Evolutionary conservation across 345 rosid species (phyloP), one percentile per base, ranked within the genome.

Genomic region (Arabis alpina): DNA sequence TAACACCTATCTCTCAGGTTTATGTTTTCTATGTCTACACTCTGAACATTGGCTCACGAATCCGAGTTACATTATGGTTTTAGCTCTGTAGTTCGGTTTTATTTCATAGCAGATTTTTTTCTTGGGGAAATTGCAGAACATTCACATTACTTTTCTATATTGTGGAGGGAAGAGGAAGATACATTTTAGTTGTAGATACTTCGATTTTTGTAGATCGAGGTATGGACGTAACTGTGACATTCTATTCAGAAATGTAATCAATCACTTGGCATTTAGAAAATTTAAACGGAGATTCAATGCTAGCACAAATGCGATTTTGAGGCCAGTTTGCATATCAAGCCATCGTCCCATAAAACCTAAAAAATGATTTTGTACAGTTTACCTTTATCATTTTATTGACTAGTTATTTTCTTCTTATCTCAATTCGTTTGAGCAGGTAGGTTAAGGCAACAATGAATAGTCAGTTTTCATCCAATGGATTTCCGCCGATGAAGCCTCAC

Each of bases 381-480:
- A 48, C 36, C 34, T 50, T 50, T 44, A 36, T 45, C 16, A 39
- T 45, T 32, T 48, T 65, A 53, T 30, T 41, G 42, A 50, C 25
- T 41, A 28, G 53, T 13, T 11, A 24, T 23, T n/a, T n/a, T 16
- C 30, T 2, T 30, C 13, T 59, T 37, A 28, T 27, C 42, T 64
- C 27, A 23, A 24, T 53, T 54, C n/a, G 48, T 43, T 45, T 69
- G 25, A 32, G 43, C 48, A 70, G 76, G 50, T 50, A 70, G 79
- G 56, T 54, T 69, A 50, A 74, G 75, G 63, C 44, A 59, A 52
- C 62, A 43, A 87, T 83, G 93, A 86, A 76, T 80, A 48, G 60
- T 70, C 96, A 86, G 82, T 88, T 77, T 76, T 71, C 82, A 68
- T 77, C 84, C 56, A 89, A 90, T 77, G 98, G 95, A 61, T 81